Percentiles rank a stretch among this genome's conserved stretches.
These are phyloP conservation scores for Tetraselmis chui DNA, from an alignment of 139 green algal genomes.

Conservation along the genomic window DNA sequence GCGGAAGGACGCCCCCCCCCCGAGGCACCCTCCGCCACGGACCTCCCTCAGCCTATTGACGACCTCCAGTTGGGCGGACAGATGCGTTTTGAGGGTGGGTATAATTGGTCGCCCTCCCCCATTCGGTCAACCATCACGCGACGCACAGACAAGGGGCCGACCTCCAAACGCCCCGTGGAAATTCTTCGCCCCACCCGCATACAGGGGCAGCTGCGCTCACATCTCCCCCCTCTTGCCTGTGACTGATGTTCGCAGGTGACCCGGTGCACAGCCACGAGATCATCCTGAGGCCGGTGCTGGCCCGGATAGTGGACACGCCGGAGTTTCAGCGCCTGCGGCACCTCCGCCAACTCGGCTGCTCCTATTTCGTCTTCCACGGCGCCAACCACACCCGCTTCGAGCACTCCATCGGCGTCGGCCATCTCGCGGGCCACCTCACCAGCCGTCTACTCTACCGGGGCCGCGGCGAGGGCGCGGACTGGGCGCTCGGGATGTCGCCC, in stretches of 20 bases:
- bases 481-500: background rate
- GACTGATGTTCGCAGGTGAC: background rate
- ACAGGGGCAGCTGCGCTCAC: background rate
- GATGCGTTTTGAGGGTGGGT: background rate
- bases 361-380: constrained; percentile 51
- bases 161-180: too few relatives aligned
- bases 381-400: constrained; percentile 81
- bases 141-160: too few relatives aligned
- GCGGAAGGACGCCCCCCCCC: too few relatives aligned
- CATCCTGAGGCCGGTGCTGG: background rate
- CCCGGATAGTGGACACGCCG: background rate
- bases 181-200: background rate
- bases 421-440: constrained; percentile 34
- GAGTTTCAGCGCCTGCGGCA: background rate
- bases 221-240: background rate
- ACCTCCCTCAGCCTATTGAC: too few relatives aligned
- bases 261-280: background rate
- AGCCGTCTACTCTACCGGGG: background rate
- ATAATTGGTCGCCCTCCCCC: background rate
- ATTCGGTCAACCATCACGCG: too few relatives aligned
- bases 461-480: constrained; percentile 4
- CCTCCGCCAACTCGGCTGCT: background rate
- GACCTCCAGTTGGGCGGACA: background rate
- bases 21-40: too few relatives aligned
- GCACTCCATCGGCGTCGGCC: constrained; percentile 73